Conservation (phyloP, 345 rosid genomes). For the Turnera subulata region DNA sequence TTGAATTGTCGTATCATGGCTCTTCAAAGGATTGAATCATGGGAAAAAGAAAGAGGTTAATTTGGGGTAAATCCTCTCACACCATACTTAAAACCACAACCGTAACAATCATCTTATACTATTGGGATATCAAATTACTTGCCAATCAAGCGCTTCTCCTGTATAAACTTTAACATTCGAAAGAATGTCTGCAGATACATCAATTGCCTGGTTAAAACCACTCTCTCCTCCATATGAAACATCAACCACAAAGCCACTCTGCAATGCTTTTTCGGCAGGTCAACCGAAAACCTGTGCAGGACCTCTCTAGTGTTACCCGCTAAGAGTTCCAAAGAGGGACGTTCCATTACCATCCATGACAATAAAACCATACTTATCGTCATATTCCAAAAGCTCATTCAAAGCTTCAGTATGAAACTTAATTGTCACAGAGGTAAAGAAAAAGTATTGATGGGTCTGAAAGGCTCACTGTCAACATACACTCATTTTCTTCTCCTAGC, state of each 20-base stretch:
- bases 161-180: too few species aligned
- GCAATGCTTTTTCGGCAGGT: constrained; percentile 90
- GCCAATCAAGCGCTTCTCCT: too few species aligned
- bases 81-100: neutral
- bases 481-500: constrained; percentile 89
- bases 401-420: constrained; percentile 88
- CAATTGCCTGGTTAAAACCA: too few species aligned
- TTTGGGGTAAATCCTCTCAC: too few species aligned
- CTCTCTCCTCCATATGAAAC: too few species aligned
- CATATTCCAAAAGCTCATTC: constrained; percentile 81
- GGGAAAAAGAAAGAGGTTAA: too few species aligned
- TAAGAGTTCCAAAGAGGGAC: constrained; percentile 81
- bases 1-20: neutral
- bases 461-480: constrained; percentile 92
- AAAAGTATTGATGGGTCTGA: constrained; percentile 91
- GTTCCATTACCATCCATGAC: constrained; percentile 96
- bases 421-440: constrained; percentile 78
- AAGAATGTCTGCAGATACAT: too few species aligned
- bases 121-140: neutral
- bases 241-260: constrained; percentile 94
- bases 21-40: neutral
- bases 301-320: constrained; percentile 93
- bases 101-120: neutral
- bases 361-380: constrained; percentile 88
- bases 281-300: constrained; percentile 83